Evolutionary conservation across 257 asterid species (phyloP).

Genomic region (Anisodus tanguticus): DNA sequence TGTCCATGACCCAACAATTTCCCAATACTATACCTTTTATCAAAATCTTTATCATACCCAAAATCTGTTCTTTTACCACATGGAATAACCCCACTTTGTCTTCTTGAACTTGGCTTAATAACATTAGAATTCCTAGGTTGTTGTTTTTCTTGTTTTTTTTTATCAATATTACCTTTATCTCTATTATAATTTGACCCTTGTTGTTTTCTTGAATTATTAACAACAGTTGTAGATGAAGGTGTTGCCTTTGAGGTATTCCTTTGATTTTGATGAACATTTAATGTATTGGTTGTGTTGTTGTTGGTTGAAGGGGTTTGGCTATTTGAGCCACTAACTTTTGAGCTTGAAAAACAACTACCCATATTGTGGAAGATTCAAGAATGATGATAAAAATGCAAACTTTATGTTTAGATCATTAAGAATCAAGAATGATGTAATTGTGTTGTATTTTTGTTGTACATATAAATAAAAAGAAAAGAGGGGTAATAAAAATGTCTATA

Average conservation of each 20-base stretch:
- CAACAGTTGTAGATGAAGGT: slow-evolving; percentile 31
- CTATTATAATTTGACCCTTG: slow-evolving; percentile 39
- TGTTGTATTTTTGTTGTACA: background rate
- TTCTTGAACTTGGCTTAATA: slow-evolving; percentile 55
- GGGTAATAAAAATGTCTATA: background rate
- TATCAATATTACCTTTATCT: slow-evolving; percentile 14
- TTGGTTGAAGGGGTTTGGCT: slow-evolving; percentile 48
- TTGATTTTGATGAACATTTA: slow-evolving; percentile 31
- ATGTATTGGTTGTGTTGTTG: slow-evolving; percentile 34
- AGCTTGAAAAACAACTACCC: slow-evolving; percentile 71
- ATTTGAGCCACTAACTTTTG: slow-evolving; percentile 58
- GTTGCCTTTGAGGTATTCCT: slow-evolving; percentile 38
- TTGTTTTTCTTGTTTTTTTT: slow-evolving; percentile 29
- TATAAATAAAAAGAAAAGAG: slow-evolving; percentile 30
- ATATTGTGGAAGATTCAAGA: slow-evolving; percentile 33
- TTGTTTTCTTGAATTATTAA: slow-evolving; percentile 34
- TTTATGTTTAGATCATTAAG: slow-evolving; percentile 34
- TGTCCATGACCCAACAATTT: slow-evolving; percentile 98
- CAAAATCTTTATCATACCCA: slow-evolving; percentile 96
- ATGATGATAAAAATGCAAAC: slow-evolving; percentile 26
- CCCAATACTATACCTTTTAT: slow-evolving; percentile 69
- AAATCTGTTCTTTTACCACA: slow-evolving; percentile 95
- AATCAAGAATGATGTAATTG: background rate
- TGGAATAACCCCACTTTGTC: slow-evolving; percentile 69
- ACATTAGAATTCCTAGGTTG: slow-evolving; percentile 44